Evolutionary conservation across 1,139 yeast genomes (phyloP).

Genomic region (Yamadazyma triangularis): DNA sequence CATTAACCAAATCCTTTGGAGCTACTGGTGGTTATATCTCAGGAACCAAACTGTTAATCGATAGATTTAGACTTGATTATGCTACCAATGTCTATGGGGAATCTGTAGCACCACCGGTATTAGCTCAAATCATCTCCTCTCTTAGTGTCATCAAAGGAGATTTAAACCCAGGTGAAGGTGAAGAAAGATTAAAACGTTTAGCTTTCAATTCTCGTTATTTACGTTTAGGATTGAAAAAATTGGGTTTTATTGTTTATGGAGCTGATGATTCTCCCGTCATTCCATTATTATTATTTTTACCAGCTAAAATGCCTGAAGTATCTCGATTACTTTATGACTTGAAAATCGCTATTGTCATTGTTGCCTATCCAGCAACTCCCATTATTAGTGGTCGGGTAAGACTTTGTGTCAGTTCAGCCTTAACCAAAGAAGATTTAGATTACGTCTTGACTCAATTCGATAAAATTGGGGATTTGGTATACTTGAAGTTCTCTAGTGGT

Average conservation of each 20-base stretch:
- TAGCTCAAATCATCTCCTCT: slow-evolving; percentile 83
- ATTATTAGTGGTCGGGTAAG: slow-evolving; percentile 86
- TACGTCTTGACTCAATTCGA: slow-evolving; percentile 65
- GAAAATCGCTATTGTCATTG: slow-evolving; percentile 91
- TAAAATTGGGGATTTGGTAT: slow-evolving; percentile 74
- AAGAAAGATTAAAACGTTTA: slow-evolving; percentile 83
- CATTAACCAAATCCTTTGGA: slow-evolving; percentile 95
- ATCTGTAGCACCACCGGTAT: slow-evolving; percentile 83
- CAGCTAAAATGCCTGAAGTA: slow-evolving; percentile 91
- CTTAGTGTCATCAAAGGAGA: slow-evolving; percentile 76
- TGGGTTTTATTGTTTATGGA: slow-evolving; percentile 93
- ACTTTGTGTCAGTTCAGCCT: slow-evolving; percentile 86
- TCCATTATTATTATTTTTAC: slow-evolving; percentile 81
- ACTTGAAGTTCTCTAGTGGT: slow-evolving; percentile 75
- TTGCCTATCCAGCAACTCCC: slow-evolving; percentile 97
- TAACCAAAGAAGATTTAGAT: slow-evolving; percentile 92
- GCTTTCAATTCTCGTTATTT: slow-evolving; percentile 94
- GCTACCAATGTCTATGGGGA: slow-evolving; percentile 79
- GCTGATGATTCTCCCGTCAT: slow-evolving; percentile 96
- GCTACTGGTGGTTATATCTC: slow-evolving; percentile 98
- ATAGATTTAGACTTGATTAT: slow-evolving; percentile 67
- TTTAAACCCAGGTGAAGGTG: slow-evolving; percentile 88
- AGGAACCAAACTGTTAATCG: slow-evolving; percentile 63
- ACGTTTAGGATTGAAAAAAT: slow-evolving; percentile 81
- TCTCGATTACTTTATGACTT: slow-evolving; percentile 75